phyloP scores from a whole-genome alignment of 805 yeast species.

The Saturnispora hagleri region DNA sequence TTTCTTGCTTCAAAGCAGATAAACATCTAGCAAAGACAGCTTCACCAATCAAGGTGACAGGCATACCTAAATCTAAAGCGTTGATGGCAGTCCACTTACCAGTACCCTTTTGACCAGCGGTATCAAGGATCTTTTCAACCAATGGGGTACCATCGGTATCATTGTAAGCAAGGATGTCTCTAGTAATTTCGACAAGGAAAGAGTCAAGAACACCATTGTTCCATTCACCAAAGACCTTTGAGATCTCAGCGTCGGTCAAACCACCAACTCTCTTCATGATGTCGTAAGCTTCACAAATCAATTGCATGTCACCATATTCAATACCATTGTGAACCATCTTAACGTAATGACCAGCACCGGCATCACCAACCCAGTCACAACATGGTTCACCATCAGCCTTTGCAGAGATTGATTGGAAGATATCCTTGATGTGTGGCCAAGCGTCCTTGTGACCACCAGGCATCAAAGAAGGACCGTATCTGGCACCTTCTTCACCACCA shows the following conservation, averaged over 20 bases:
- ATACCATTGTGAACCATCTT: slow-evolving; percentile 99
- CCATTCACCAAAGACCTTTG: slow-evolving; percentile 88
- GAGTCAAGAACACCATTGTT: slow-evolving; percentile 97
- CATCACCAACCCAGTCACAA: slow-evolving; percentile 99
- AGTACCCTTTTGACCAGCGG: slow-evolving; percentile 99
- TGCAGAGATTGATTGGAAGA: slow-evolving; percentile 94
- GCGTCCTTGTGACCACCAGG: slow-evolving; percentile 98
- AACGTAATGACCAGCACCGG: slow-evolving; percentile 98
- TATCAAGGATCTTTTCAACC: slow-evolving; percentile 92
- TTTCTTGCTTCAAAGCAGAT: slow-evolving; percentile 86
- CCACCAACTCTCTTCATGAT: slow-evolving; percentile 91
- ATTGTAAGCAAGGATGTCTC: slow-evolving; percentile 83
- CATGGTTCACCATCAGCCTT: slow-evolving; percentile 98
- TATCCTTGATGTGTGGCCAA: slow-evolving; percentile 96
- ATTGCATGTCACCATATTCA: slow-evolving; percentile 99
- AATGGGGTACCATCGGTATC: slow-evolving; percentile 88
- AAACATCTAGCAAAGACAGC: slow-evolving; percentile 96
- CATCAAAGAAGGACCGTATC: slow-evolving; percentile 98
- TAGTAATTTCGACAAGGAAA: slow-evolving; percentile 92
- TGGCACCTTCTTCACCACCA: slow-evolving; percentile 99
- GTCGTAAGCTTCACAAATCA: slow-evolving; percentile 96
- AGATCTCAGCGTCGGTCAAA: slow-evolving; percentile 82
- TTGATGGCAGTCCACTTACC: slow-evolving; percentile 99
- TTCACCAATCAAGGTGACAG: slow-evolving; percentile 96
- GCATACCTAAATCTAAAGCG: slow-evolving; percentile 96